phyloP scores from a whole-genome alignment of 2,329 filamentous ascomycete genomes.

The Basipetospora chlamydospora region DNA sequence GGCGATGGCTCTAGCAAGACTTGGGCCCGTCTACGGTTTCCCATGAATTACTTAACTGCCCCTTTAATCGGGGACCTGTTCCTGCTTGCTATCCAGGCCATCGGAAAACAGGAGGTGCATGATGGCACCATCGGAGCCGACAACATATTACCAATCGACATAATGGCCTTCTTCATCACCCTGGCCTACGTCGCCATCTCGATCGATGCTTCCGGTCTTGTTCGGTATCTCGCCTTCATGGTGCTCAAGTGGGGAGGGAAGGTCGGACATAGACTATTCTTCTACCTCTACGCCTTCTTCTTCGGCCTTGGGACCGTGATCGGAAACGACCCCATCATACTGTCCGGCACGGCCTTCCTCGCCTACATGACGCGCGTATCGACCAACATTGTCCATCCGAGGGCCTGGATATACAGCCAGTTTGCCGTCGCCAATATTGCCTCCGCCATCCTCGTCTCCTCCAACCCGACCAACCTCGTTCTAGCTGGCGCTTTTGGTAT shows the following conservation, averaged over 20 bases:
- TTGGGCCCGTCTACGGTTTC: constrained; percentile 40
- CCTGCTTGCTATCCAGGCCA: constrained; percentile 53
- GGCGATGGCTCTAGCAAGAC: constrained; percentile 17
- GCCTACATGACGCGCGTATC: constrained; percentile 67
- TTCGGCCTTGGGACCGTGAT: constrained; percentile 53
- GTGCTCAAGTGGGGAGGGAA: constrained; percentile 53
- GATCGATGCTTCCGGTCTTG: constrained; percentile 60
- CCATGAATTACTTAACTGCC: constrained; percentile 57
- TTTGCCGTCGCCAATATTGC: constrained; percentile 61
- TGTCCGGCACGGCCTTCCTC: constrained; percentile 60
- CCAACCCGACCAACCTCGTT: constrained; percentile 64
- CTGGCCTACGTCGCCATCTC: constrained; percentile 65
- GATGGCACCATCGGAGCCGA: constrained; percentile 53
- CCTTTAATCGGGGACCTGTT: constrained; percentile 59
- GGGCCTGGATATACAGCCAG: constrained; percentile 60
- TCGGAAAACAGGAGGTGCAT: constrained; percentile 51
- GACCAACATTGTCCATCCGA: constrained; percentile 54
- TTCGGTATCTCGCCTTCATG: constrained; percentile 55
- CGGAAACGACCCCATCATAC: constrained; percentile 61
- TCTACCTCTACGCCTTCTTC: constrained; percentile 62
- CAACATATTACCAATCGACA: constrained; percentile 54
- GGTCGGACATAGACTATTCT: constrained; percentile 53
- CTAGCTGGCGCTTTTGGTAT: constrained; percentile 58
- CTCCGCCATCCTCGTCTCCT: constrained; percentile 63
- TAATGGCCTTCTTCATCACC: constrained; percentile 62